phyloP scores from a whole-genome alignment of 208 protist species.

The Borovskyia barvae region DNA sequence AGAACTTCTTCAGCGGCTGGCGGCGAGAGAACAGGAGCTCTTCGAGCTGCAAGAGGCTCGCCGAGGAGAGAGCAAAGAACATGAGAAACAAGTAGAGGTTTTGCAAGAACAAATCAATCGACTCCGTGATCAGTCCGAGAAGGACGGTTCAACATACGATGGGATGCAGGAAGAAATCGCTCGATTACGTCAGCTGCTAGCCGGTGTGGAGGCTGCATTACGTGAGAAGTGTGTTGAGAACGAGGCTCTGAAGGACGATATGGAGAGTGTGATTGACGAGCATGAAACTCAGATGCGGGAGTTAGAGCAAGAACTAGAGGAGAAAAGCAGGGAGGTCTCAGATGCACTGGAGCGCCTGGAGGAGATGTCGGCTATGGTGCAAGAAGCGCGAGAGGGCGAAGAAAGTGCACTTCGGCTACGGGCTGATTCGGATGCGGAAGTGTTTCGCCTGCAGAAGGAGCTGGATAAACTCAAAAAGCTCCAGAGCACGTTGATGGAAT shows the following conservation, averaged over 20 bases:
- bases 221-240: conserved; percentile 48
- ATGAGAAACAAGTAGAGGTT: conserved; percentile 49
- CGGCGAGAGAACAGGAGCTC: conserved; percentile 58
- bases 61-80: conserved; percentile 49
- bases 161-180: conserved; percentile 35
- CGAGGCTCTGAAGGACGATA: conserved; percentile 39
- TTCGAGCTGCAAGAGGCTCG: conserved; percentile 63
- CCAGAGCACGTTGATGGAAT: conserved; percentile 13
- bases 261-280: conserved; percentile 53
- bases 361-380: conserved; percentile 75
- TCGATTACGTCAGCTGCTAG: conserved; percentile 36
- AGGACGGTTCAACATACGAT: conserved; percentile 33
- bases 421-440: conserved; percentile 61
- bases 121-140: conserved; percentile 39
- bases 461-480: conserved; percentile 48
- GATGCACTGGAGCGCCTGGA: conserved; percentile 73
- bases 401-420: conserved; percentile 49
- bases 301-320: conserved; percentile 47
- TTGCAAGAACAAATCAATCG: conserved; percentile 66
- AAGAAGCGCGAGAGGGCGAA: conserved; percentile 68
- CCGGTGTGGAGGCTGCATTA: conserved; percentile 34
- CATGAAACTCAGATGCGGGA: conserved; percentile 64
- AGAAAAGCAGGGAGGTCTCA: conserved; percentile 57
- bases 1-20: conserved; percentile 54
- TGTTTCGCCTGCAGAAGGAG: conserved; percentile 72